Evolutionary conservation across 768 basidiomycete genomes (phyloP).

Genomic region (Trametes meyenii): DNA sequence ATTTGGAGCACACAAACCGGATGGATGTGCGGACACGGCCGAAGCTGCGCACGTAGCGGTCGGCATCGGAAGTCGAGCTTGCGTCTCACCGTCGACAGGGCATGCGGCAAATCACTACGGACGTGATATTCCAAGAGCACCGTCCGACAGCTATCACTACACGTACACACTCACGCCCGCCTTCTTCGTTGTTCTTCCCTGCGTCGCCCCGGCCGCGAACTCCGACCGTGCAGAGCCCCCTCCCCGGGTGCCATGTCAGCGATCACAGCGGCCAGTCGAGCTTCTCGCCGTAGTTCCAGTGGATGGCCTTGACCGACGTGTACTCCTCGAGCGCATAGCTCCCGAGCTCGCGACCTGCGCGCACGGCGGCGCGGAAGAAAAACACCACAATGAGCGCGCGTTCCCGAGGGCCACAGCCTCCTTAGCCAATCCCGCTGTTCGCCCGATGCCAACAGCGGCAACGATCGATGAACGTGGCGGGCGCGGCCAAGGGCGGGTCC

Average conservation of each 20-base stretch:
- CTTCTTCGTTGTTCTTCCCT: background rate
- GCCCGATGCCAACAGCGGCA: constrained; percentile 16
- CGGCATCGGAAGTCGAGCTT: too few species aligned
- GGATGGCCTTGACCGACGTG: constrained; percentile 78
- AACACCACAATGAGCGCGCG: constrained; percentile 9
- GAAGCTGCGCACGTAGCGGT: too few species aligned
- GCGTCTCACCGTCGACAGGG: background rate
- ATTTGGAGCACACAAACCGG: too few species aligned
- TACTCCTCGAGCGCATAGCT: constrained; percentile 85
- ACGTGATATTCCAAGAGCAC: background rate
- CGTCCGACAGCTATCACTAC: too few species aligned
- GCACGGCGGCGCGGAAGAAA: background rate
- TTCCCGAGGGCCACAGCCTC: constrained; percentile 6
- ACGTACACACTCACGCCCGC: too few species aligned
- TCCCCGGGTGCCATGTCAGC: background rate
- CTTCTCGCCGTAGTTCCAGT: constrained; percentile 87
- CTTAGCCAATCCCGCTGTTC: constrained; percentile 19
- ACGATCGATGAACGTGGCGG: background rate
- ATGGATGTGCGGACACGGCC: too few species aligned
- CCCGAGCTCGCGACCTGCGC: constrained; percentile 82
- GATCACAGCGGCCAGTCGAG: constrained; percentile 75
- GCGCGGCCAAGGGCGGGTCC: background rate
- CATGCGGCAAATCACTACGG: background rate
- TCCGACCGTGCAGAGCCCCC: background rate
- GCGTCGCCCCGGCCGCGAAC: background rate